Evolutionary conservation across 176 grass and related monocot genomes (phyloP).

Genomic region (maize (Zea mays)): DNA sequence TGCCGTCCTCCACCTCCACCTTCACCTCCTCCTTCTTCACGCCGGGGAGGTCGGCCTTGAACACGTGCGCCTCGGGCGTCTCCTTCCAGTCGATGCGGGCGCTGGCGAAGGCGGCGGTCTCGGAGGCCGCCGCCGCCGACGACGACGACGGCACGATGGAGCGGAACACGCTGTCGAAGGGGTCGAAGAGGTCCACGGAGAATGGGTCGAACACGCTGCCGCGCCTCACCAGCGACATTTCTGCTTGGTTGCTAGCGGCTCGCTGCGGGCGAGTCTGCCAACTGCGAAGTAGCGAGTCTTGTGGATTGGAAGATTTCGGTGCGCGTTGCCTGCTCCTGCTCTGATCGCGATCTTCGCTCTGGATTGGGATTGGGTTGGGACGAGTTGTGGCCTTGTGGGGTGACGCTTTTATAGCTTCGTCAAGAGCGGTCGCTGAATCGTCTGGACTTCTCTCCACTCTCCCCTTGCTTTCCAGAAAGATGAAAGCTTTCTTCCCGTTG

Average conservation of each 20-base stretch:
- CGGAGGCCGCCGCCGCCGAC: neutral
- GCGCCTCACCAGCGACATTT: conserved; percentile 40
- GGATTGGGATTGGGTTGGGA: neutral
- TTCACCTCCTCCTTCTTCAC: conserved; percentile 57
- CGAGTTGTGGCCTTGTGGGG: neutral
- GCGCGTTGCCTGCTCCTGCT: neutral
- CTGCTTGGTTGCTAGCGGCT: neutral
- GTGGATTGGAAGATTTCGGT: neutral
- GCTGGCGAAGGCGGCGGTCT: conserved; percentile 10
- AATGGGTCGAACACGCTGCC: conserved; percentile 60
- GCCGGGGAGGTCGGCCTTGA: conserved; percentile 53
- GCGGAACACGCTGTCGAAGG: conserved; percentile 40
- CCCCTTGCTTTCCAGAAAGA: neutral
- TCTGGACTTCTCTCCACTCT: neutral
- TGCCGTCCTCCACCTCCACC: conserved; percentile 57
- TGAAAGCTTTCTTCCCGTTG: neutral
- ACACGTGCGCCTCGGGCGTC: conserved; percentile 52
- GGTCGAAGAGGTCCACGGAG: conserved; percentile 48
- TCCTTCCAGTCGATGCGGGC: conserved; percentile 53
- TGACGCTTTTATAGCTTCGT: neutral
- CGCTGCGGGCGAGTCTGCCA: neutral
- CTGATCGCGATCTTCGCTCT: neutral
- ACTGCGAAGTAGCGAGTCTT: neutral
- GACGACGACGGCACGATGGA: conserved; percentile 3
- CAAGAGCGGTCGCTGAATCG: neutral